Evolutionary conservation across 345 rosid genomes (phyloP).

Genomic region (Draba incana): DNA sequence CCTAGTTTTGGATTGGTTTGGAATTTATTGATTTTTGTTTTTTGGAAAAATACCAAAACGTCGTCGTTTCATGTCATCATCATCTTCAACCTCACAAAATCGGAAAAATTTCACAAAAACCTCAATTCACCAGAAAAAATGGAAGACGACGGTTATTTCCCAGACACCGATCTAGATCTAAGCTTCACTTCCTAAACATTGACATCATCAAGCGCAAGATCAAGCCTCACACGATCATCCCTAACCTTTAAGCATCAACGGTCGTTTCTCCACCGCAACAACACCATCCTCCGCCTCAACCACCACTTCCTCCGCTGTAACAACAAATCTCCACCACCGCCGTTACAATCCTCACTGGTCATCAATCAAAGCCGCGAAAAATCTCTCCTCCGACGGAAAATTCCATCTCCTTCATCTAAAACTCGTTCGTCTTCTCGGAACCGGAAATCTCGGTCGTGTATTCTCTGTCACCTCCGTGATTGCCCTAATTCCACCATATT

Average conservation of each 20-base stretch:
- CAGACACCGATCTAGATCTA: constrained; percentile 59
- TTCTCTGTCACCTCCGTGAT: constrained; percentile 76
- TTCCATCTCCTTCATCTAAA: constrained; percentile 71
- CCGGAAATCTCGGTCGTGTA: constrained; percentile 76
- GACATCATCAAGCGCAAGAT: constrained; percentile 62
- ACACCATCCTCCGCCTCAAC: too few relatives aligned
- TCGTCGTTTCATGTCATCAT: too few relatives aligned
- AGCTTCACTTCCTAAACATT: constrained; percentile 64
- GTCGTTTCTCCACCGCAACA: constrained; percentile 53
- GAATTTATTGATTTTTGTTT: too few relatives aligned
- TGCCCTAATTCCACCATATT: constrained; percentile 47
- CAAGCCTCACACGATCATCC: constrained; percentile 65
- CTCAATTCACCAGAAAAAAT: constrained; percentile 25
- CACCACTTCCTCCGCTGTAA: too few relatives aligned
- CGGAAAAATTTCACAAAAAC: not conserved
- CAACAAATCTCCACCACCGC: constrained; percentile 53
- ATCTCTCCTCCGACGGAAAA: constrained; percentile 57
- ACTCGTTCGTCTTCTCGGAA: constrained; percentile 69
- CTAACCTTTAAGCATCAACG: constrained; percentile 71
- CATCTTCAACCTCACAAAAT: too few relatives aligned
- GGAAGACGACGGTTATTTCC: constrained; percentile 47
- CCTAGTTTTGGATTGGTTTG: too few relatives aligned
- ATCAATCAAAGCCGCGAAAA: constrained; percentile 60
- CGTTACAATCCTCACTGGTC: constrained; percentile 64
- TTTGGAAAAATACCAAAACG: too few relatives aligned